These are phyloP conservation scores for Aegilops longissima DNA, from an alignment of 176 grass and related monocot species.

Conservation along the genomic window DNA sequence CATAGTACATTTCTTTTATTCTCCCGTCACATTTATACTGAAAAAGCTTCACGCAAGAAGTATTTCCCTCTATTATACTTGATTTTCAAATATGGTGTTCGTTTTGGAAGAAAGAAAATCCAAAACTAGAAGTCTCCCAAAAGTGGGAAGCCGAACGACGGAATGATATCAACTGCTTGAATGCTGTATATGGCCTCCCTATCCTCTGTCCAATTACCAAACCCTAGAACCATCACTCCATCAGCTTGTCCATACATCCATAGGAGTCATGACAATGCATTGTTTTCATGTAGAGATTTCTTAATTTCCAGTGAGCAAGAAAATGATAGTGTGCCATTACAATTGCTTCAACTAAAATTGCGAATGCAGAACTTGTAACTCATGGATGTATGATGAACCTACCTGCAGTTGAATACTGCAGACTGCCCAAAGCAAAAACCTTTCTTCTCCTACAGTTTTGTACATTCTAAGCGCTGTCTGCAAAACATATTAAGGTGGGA, in stretches of 20 bases:
- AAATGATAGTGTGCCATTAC: neutral
- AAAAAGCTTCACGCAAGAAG: neutral
- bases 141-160: neutral
- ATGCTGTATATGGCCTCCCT: neutral
- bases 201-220: neutral
- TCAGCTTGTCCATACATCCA: neutral
- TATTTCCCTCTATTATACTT: neutral
- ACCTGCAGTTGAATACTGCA: slow-evolving; percentile 97
- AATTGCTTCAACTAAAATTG: slow-evolving; percentile 10
- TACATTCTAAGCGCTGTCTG: slow-evolving; percentile 99
- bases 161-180: neutral
- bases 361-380: neutral
- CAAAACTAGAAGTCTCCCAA: neutral
- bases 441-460: slow-evolving; percentile 92
- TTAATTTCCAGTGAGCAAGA: neutral
- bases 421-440: slow-evolving; percentile 97
- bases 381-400: slow-evolving; percentile 21
- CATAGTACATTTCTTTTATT: neutral
- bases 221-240: neutral
- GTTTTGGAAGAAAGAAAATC: neutral
- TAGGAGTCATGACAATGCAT: slow-evolving; percentile 16
- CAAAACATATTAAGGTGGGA: slow-evolving; percentile 29
- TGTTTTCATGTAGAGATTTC: neutral
- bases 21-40: neutral
- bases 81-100: neutral